Evolutionary conservation across 2,329 filamentous ascomycete genomes (phyloP).

Genomic region (Sphaerulina musiva): DNA sequence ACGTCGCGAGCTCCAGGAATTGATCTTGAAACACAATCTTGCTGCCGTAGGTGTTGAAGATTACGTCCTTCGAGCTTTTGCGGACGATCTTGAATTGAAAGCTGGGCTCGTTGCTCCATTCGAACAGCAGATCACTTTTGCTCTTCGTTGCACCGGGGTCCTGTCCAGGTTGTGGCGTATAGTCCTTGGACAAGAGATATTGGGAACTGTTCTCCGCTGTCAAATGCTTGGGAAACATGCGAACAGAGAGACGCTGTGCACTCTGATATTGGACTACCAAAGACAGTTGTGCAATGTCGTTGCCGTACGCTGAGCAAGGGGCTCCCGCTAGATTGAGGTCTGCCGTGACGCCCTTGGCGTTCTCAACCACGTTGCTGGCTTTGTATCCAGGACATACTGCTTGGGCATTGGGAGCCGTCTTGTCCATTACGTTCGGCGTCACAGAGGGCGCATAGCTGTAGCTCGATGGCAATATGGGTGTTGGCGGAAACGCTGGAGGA

Average conservation of each 20-base stretch:
- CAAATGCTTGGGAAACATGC: constrained; percentile 27
- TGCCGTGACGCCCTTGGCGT: constrained; percentile 23
- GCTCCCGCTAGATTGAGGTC: constrained; percentile 26
- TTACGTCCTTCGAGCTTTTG: constrained; percentile 22
- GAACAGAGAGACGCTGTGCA: constrained; percentile 25
- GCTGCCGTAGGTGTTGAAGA: constrained; percentile 31
- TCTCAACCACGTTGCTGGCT: constrained; percentile 22
- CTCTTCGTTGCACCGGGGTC: constrained; percentile 17
- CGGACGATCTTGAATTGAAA: constrained; percentile 30
- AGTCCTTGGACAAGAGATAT: constrained; percentile 21
- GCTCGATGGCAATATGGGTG: constrained; percentile 22
- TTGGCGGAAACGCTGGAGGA: constrained; percentile 26
- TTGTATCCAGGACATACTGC: constrained; percentile 27
- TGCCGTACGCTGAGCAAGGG: constrained; percentile 28
- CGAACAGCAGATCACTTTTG: constrained; percentile 27
- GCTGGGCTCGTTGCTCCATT: constrained; percentile 29
- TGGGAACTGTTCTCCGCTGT: constrained; percentile 21
- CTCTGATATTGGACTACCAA: constrained; percentile 27
- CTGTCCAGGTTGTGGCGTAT: constrained; percentile 17
- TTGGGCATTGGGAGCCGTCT: constrained; percentile 24
- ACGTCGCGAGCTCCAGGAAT: constrained; percentile 30
- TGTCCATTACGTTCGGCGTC: constrained; percentile 26
- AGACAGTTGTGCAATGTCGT: constrained; percentile 25
- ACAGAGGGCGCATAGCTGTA: constrained; percentile 26
- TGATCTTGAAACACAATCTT: constrained; percentile 32